phyloP scores from a whole-genome alignment of 768 basidiomycete genomes.

The Mycena chlorophos region DNA sequence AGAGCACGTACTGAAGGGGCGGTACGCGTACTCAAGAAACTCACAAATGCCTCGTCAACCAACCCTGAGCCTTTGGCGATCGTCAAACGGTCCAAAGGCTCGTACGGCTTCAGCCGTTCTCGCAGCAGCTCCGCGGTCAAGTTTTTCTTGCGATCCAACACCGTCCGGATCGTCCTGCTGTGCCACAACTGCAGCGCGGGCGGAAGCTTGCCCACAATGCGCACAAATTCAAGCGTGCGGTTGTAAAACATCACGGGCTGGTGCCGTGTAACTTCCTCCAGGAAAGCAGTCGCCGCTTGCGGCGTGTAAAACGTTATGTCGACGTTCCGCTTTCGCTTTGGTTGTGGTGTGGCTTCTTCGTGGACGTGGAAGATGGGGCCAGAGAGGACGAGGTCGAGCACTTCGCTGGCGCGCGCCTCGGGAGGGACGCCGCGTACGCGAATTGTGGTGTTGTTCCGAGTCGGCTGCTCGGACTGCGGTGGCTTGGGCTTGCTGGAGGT shows the following conservation, averaged over 20 bases:
- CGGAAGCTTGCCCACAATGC: not conserved
- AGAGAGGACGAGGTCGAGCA: constrained; percentile 12
- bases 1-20: not conserved
- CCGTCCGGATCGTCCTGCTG: constrained; percentile 4
- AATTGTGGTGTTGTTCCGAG: too few species aligned
- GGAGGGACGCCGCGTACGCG: constrained; percentile 5
- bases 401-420: constrained; percentile 2
- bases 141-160: not conserved
- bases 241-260: constrained; percentile 1
- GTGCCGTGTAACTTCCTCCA: not conserved
- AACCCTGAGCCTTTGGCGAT: not conserved
- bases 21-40: constrained; percentile 1
- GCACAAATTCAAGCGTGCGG: not conserved
- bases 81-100: constrained; percentile 7
- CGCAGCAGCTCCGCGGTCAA: not conserved
- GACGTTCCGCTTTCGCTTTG: not conserved
- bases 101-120: not conserved
- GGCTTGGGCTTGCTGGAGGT: too few species aligned
- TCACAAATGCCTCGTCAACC: constrained; percentile 3
- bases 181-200: not conserved
- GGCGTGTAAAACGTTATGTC: constrained; percentile 7
- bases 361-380: constrained; percentile 6
- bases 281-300: not conserved
- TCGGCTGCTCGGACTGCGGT: too few species aligned
- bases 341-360: not conserved